Percentiles rank a stretch among this genome's conserved stretches.
phyloP scores from a whole-genome alignment of 768 basidiomycete species.

The Termitomyces sp. region DNA sequence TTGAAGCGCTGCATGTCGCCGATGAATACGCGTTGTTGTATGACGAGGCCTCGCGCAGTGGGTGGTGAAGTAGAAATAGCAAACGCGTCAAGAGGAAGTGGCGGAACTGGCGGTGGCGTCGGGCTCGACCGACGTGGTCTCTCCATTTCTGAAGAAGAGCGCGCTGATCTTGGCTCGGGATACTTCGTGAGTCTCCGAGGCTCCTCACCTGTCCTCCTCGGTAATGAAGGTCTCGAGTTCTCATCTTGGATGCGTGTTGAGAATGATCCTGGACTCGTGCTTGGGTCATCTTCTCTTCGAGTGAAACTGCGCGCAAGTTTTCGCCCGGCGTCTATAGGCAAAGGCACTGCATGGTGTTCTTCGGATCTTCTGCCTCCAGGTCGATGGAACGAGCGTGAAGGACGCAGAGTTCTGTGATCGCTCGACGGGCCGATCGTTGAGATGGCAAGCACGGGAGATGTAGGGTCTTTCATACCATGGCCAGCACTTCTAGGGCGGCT shows the following conservation, averaged over 20 bases:
- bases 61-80: slow-evolving; percentile 28
- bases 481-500: slow-evolving; percentile 18
- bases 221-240: neutral
- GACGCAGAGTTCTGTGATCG: slow-evolving; percentile 33
- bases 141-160: slow-evolving; percentile 24
- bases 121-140: slow-evolving; percentile 20
- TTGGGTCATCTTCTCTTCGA: slow-evolving; percentile 19
- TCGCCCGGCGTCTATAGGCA: slow-evolving; percentile 29
- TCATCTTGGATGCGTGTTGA: slow-evolving; percentile 20
- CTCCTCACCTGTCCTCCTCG: slow-evolving; percentile 19
- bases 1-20: slow-evolving; percentile 74
- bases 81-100: slow-evolving; percentile 32
- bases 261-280: slow-evolving; percentile 16
- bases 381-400: slow-evolving; percentile 63
- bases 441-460: slow-evolving; percentile 9
- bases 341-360: slow-evolving; percentile 26
- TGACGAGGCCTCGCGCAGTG: slow-evolving; percentile 25
- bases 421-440: slow-evolving; percentile 6
- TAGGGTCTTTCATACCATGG: slow-evolving; percentile 11
- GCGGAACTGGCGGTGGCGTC: slow-evolving; percentile 35
- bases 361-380: slow-evolving; percentile 33
- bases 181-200: slow-evolving; percentile 15
- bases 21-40: slow-evolving; percentile 75
- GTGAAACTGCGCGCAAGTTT: slow-evolving; percentile 37
- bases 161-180: slow-evolving; percentile 17